Base-by-base conservation (phyloP, 129 eudicot genomes). In the Flaveria brownii region DNA sequence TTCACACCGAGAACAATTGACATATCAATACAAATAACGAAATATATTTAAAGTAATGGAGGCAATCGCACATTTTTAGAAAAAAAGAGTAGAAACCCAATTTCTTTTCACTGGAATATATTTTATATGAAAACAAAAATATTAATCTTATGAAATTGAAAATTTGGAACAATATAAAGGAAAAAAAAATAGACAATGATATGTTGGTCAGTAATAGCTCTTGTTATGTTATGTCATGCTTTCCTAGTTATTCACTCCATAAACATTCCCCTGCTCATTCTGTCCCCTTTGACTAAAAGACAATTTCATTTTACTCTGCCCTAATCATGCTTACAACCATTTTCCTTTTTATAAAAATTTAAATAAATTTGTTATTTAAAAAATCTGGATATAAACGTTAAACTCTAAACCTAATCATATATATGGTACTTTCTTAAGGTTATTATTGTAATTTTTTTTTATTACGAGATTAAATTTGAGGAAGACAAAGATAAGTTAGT, bases 201-300 rank as follows among this genome's bases (percentile, higher is more conserved):
- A 74, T 28, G 71, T 47, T 57, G 77, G 73, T 54, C 52, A 68
- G 60, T 45, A 45, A 81, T 75, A 76, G 14, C 68, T 25, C 81
- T 81, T 65, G 76, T 62, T 49, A 26, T 50, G 81, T 80, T 74
- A 66, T 51, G 88, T 79, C 82, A 86, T 82, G 72, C 80, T 84
- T 72, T 85, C 78, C 80, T 59, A 65, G 59, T 75, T 73, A 65
- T 63, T 28, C 80, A 80, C 82, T 78, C 84, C 93, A 81, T 60
- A 57, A 72, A 88, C 86, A 84, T 86, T 82, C 85, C 82, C 78
- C 85, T 82, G 79, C 28, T 50, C 72, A 71, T 33, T 60, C 68
- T 74, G 82, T 78, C 73, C 59, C 79, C 75, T 84, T 84, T 86
- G 89, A 83, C 90, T 78, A 12, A 65, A 73, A 23, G 68, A 66